Percentiles rank a stretch among this genome's conserved stretches.
Evolutionary conservation across 2,329 filamentous ascomycete genomes (phyloP).

Genomic region (Colletotrichum chlorophyti): DNA sequence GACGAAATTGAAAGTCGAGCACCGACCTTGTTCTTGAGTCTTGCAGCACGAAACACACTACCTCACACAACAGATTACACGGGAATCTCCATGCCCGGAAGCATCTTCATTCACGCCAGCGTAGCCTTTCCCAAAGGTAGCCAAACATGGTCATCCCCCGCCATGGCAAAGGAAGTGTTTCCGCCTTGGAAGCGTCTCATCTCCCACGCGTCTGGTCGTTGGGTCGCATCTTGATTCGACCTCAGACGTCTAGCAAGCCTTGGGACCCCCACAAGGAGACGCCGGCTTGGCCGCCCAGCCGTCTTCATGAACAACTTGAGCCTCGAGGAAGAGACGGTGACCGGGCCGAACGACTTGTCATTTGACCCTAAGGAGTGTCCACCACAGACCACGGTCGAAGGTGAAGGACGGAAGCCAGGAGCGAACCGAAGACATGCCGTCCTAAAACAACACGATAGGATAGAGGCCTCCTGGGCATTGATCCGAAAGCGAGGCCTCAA

Average conservation of each 20-base stretch:
- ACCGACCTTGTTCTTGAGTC: background rate
- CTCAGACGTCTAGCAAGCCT: background rate
- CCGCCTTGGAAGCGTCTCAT: background rate
- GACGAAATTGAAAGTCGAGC: background rate
- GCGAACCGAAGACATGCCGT: background rate
- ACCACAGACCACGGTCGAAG: conserved; percentile 3
- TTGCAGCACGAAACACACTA: background rate
- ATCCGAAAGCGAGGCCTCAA: background rate
- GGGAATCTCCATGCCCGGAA: background rate
- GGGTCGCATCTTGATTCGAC: background rate
- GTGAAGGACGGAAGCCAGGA: background rate
- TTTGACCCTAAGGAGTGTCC: conserved; percentile 6
- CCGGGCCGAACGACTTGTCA: conserved; percentile 17
- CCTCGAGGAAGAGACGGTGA: too few species aligned
- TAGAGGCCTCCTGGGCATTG: conserved; percentile 13
- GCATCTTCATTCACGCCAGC: background rate
- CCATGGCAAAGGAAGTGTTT: background rate
- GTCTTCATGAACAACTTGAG: too few species aligned
- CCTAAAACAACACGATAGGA: conserved; percentile 14
- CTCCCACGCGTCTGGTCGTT: background rate
- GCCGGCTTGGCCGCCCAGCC: conserved; percentile 9
- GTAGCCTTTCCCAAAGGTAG: background rate
- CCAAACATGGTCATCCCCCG: too few species aligned
- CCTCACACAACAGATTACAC: too few species aligned
- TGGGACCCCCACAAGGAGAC: background rate